Evolutionary conservation across 352 stramenopile genomes (phyloP), one percentile per base, ranked within the genome.

Genomic region (Pythium scleroteichum): DNA sequence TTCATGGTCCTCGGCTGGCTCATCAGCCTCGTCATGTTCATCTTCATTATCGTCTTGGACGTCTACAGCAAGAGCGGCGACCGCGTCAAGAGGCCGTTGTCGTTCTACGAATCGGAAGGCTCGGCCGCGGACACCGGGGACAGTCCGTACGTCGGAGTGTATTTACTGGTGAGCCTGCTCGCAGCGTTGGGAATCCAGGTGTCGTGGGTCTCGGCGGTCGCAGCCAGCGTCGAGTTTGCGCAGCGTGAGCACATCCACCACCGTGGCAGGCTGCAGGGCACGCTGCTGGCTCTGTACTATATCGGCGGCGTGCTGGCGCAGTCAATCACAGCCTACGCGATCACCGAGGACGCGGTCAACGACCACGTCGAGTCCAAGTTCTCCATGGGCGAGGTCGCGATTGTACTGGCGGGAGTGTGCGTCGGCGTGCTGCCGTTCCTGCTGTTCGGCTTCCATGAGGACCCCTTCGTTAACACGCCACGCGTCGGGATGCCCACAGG

Each of bases 1-100:
- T 95, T 94, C 66, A 90, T 94, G 63, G 67, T 87, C 10, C 27
- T 81, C 14, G 86, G 86, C 46, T 75, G 61, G 61, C 7, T 44
- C 9, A 20, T 69, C 22, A 47, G n/a, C 5, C 13, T 48, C n/a
- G 6, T 49, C 44, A 62, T 68, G 42, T 62, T 29, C 12, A 40
- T 56, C 33, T 24, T 27, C 3, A 35, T 60, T 17, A 44, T 52
- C 7, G 29, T 45, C 20, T 14, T 60, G 53, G 39, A 60, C 19
- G 23, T 24, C 22, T 58, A 45, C 41, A 42, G 40, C 45, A 41
- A 58, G n/a, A 33, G 13, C 35, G 27, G 23, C n/a, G 35, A 13
- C 13, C 29, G 19, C 3, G 20, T 46, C 32, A 33, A 44, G 26
- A 32, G 52, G 4, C 33, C 45, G 19, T 7, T 29, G 19, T 13